Percentiles rank a stretch among this genome's conserved stretches.
phyloP scores from a whole-genome alignment of 768 basidiomycete species.

The Gautieria morchelliformis region DNA sequence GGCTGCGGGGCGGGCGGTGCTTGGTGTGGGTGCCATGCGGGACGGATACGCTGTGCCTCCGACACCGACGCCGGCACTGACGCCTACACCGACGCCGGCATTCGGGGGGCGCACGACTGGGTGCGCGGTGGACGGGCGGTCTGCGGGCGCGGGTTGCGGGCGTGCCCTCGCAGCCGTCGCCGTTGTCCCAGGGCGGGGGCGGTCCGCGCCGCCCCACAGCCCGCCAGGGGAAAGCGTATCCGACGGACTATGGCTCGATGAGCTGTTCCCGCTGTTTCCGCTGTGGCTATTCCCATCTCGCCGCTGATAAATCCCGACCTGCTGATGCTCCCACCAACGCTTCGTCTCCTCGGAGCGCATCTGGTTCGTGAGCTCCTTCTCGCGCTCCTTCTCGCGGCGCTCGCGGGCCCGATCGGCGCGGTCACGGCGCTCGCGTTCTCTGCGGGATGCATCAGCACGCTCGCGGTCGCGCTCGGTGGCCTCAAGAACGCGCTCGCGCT shows the following conservation, averaged over 20 bases:
- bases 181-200: slow-evolving; percentile 2
- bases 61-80: too few relatives aligned
- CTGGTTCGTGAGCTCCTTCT: slow-evolving; percentile 16
- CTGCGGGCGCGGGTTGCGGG: neutral
- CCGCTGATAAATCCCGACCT: neutral
- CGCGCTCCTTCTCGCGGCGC: slow-evolving; percentile 18
- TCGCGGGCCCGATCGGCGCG: too few relatives aligned
- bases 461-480: slow-evolving; percentile 20
- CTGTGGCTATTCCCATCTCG: too few relatives aligned
- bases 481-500: slow-evolving; percentile 35
- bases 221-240: slow-evolving; percentile 1
- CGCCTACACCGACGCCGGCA: too few relatives aligned
- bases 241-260: neutral
- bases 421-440: too few relatives aligned
- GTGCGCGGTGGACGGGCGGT: slow-evolving; percentile 5
- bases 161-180: neutral
- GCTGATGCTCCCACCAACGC: slow-evolving; percentile 12
- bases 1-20: too few relatives aligned
- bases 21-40: too few relatives aligned
- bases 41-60: too few relatives aligned
- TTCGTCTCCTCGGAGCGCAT: slow-evolving; percentile 16
- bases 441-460: neutral
- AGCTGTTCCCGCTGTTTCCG: neutral
- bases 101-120: neutral
- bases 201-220: neutral